Evolutionary conservation across 768 basidiomycete species (phyloP).

Genomic region (Amanita inopinata): DNA sequence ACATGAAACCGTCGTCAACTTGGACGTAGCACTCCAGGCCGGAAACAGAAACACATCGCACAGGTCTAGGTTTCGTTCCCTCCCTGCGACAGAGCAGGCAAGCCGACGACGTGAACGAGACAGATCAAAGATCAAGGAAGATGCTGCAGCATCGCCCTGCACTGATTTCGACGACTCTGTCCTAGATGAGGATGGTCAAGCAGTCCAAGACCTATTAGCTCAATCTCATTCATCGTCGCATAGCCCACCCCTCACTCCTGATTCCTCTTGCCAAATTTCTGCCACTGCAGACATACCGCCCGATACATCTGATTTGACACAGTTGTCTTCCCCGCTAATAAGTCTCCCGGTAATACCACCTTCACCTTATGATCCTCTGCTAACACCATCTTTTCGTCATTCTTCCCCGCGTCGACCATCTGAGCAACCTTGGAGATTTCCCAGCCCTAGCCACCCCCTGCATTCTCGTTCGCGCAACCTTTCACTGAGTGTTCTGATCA

Average conservation of each 20-base stretch:
- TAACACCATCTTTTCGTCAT: conserved; percentile 71
- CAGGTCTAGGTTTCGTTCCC: conserved; percentile 37
- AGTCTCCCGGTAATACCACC: conserved; percentile 34
- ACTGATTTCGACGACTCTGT: conserved; percentile 19
- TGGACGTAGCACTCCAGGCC: conserved; percentile 31
- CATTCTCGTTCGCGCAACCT: conserved; percentile 56
- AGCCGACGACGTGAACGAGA: conserved; percentile 16
- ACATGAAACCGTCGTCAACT: conserved; percentile 33
- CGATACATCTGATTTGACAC: conserved; percentile 14
- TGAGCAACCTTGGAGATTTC: conserved; percentile 76
- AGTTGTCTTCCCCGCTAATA: conserved; percentile 21
- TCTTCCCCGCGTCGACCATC: conserved; percentile 66
- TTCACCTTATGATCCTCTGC: conserved; percentile 69
- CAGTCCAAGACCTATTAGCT: conserved; percentile 6
- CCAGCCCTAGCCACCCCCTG: conserved; percentile 70
- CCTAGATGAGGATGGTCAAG: conserved; percentile 13
- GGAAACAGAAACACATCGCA: conserved; percentile 24
- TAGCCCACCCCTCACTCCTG: conserved; percentile 28
- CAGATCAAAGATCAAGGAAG: conserved; percentile 13
- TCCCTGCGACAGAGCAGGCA: conserved; percentile 17
- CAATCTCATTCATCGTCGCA: conserved; percentile 18
- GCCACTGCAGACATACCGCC: conserved; percentile 13
- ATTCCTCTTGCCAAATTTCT: conserved; percentile 22
- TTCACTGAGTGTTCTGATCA: conserved; percentile 54
- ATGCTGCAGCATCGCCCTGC: conserved; percentile 15